Conservation (phyloP, 2,329 filamentous ascomycete species). For the Cladosporium oxysporum region DNA sequence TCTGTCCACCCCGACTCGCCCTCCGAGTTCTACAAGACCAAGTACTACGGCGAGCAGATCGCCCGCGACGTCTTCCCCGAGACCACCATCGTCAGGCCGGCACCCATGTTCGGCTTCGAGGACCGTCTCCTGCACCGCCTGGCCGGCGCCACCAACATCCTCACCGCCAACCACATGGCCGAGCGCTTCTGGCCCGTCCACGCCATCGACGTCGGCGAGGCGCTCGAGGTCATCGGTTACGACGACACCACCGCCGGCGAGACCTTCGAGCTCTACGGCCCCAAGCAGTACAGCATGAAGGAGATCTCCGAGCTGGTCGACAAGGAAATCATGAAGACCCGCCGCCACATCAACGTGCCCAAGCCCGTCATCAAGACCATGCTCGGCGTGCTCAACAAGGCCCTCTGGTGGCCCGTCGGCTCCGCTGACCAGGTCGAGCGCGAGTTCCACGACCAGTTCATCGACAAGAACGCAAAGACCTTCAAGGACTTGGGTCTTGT, state of each 20-base stretch:
- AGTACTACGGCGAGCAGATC: conserved; percentile 80
- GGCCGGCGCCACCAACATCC: conserved; percentile 74
- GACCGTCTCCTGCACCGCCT: conserved; percentile 87
- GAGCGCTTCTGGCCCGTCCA: conserved; percentile 91
- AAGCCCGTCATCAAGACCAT: conserved; percentile 75
- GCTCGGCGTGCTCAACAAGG: conserved; percentile 73
- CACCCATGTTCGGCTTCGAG: conserved; percentile 92
- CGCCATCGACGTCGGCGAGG: conserved; percentile 84
- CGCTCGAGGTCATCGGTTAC: conserved; percentile 84
- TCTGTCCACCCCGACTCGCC: conserved; percentile 78
- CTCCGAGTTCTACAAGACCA: conserved; percentile 89
- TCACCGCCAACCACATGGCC: conserved; percentile 92
- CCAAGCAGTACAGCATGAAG: conserved; percentile 84
- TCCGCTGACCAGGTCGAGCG: conserved; percentile 85
- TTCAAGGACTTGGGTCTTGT: conserved; percentile 92
- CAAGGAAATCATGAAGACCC: conserved; percentile 85
- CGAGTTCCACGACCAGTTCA: conserved; percentile 89
- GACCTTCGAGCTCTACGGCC: conserved; percentile 93
- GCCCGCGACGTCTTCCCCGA: conserved; percentile 91
- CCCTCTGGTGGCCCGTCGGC: conserved; percentile 84
- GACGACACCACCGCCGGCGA: conserved; percentile 88
- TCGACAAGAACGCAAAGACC: conserved; percentile 89
- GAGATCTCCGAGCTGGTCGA: conserved; percentile 88
- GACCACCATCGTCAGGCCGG: conserved; percentile 92
- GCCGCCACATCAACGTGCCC: conserved; percentile 88